Evolutionary conservation across 805 yeast genomes (phyloP), one percentile per base, ranked within the genome.

Genomic region (Lipomyces starkeyi): DNA sequence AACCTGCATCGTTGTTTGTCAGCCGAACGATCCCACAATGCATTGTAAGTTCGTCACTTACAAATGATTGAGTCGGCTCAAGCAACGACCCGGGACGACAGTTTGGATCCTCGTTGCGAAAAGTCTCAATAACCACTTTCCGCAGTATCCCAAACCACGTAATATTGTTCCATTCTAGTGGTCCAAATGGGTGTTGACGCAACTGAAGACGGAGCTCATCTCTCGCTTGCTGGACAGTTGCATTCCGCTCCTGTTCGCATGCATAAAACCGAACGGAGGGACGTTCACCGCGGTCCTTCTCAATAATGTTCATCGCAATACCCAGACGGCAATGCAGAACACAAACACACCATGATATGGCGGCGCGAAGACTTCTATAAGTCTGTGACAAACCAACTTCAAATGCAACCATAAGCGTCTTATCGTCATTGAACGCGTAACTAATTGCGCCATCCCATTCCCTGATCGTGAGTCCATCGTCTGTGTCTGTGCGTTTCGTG

Each of bases 331-430:
- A 52, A n/a, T 25, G 55, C 29, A 52, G 55, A 6, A 8, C 29
- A 20, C 55, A 52, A 52, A 52, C 54, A 22, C 29, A 52, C 25
- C 25, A 52, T 20, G 55, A 52, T 29, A 52, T 52, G 9, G 55
- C 55, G 29, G 55, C 55, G 9, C 29, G 25, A 29, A 52, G 29
- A 13, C 55, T 52, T 20, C 7, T 25, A 20, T 17, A 25, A 2
- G 55, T 22, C 55, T 52, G 55, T 17, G 55, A 22, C 29, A 52
- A 17, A n/a, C 55, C 55, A 4, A 52, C 55, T 52, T 52, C 55
- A 20, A 52, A 9, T n/a, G 55, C 55, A 52, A 52, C 55, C 55
- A 52, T 52, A 20, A 52, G 29, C 25, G 25, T 52, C 29, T 8
- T 17, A n/a, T n/a, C 55, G 14, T 52, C 55, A 20, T 20, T 9